phyloP scores from a whole-genome alignment of 1,139 yeast species.

The Hyphopichia burtonii region DNA sequence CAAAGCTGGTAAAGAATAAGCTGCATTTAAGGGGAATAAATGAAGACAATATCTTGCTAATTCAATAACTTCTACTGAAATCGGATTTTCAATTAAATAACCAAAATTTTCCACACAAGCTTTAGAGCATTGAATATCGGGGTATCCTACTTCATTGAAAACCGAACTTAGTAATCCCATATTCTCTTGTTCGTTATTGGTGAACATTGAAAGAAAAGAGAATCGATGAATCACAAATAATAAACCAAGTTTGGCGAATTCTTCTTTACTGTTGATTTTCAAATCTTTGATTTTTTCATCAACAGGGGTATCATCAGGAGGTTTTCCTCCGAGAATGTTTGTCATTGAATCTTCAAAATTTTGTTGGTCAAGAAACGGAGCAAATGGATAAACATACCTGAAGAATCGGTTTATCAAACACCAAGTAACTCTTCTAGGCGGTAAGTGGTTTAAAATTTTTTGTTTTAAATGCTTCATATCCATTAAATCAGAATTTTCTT shows the following conservation, averaged over 20 bases:
- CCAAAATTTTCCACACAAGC: background rate
- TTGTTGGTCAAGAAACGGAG: constrained; percentile 10
- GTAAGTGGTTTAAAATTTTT: constrained; percentile 17
- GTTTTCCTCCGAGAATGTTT: constrained; percentile 17
- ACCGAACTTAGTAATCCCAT: background rate
- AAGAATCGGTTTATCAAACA: constrained; percentile 8
- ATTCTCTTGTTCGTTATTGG: constrained; percentile 12
- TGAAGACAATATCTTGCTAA: constrained; percentile 1
- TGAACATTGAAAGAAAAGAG: constrained; percentile 22
- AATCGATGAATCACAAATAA: constrained; percentile 24
- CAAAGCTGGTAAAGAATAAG: constrained; percentile 33
- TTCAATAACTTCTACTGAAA: background rate
- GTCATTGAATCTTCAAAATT: constrained; percentile 6
- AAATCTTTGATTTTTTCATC: constrained; percentile 11
- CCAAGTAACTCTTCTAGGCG: constrained; percentile 23
- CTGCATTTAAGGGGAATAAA: background rate
- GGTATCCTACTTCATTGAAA: background rate
- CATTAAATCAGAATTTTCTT: background rate
- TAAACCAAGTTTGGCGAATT: constrained; percentile 23
- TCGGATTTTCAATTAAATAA: constrained; percentile 4
- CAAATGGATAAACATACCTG: constrained; percentile 8
- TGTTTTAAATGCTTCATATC: background rate
- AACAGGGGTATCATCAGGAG: constrained; percentile 8
- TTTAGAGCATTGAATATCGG: background rate
- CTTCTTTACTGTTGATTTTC: constrained; percentile 18